A percentile compares a stretch with the other conserved stretches of the same genome.
phyloP scores from a whole-genome alignment of 2,329 filamentous ascomycete genomes.

The Neopestalotiopsis rosae region DNA sequence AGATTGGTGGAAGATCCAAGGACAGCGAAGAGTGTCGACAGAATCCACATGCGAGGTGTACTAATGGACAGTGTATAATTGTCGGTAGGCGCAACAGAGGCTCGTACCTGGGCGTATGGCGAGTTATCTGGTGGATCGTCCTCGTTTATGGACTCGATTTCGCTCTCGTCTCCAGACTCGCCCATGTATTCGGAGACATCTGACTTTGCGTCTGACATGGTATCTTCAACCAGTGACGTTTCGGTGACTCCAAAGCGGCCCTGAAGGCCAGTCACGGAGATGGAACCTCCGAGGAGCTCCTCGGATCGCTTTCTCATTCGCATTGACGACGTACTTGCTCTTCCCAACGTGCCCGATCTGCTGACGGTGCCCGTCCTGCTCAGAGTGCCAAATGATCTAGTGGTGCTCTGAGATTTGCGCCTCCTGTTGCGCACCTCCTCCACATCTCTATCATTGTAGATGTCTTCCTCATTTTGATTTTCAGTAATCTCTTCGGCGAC shows the following conservation, averaged over 20 bases:
- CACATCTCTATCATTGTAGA: constrained; percentile 29
- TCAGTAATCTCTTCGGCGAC: constrained; percentile 36
- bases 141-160: constrained; percentile 39
- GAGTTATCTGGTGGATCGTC: constrained; percentile 70
- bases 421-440: constrained; percentile 25
- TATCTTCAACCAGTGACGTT: constrained; percentile 49
- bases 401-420: constrained; percentile 31
- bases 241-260: constrained; percentile 59
- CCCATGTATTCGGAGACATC: constrained; percentile 28
- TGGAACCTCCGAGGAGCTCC: constrained; percentile 53
- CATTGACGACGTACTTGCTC: constrained; percentile 34
- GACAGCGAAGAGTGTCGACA: constrained; percentile 81
- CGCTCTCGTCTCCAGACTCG: constrained; percentile 42
- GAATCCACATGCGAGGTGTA: constrained; percentile 84
- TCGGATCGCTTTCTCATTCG: constrained; percentile 45
- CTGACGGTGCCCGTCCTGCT: constrained; percentile 28
- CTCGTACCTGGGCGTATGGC: constrained; percentile 79
- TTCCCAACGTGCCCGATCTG: constrained; percentile 26
- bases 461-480: constrained; percentile 33
- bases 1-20: constrained; percentile 84
- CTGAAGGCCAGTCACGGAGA: constrained; percentile 58
- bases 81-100: constrained; percentile 78
- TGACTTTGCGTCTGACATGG: constrained; percentile 49
- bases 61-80: constrained; percentile 81
- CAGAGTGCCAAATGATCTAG: constrained; percentile 26